These are phyloP conservation scores for Aspergillus proliferans DNA, from an alignment of 2,329 filamentous ascomycete genomes.

Conservation along the genomic window DNA sequence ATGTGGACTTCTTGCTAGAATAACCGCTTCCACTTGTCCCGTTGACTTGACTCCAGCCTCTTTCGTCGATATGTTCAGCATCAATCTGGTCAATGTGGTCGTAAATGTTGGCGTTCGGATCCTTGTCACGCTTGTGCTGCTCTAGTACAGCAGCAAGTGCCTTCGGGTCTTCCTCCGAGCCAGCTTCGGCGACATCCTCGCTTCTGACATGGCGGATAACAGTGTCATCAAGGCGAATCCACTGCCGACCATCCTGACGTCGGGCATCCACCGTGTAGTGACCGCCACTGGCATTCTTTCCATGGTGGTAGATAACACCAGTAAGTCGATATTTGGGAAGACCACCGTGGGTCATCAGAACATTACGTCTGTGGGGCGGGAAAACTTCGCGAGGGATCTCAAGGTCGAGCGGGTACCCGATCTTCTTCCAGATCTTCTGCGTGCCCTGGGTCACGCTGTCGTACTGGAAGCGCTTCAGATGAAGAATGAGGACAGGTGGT, in stretches of 20 bases:
- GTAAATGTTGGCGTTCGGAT: constrained; percentile 63
- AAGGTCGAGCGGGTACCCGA: constrained; percentile 89
- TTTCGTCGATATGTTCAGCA: constrained; percentile 59
- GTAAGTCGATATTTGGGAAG: constrained; percentile 80
- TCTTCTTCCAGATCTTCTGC: constrained; percentile 97
- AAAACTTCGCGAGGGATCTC: constrained; percentile 90
- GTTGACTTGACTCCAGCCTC: constrained; percentile 79
- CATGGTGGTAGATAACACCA: constrained; percentile 93
- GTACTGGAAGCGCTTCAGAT: constrained; percentile 96
- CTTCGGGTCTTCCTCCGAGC: constrained; percentile 71
- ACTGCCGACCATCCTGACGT: constrained; percentile 88
- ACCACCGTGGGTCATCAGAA: constrained; percentile 58
- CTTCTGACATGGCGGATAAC: constrained; percentile 75
- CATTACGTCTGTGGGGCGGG: constrained; percentile 65
- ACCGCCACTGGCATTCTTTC: constrained; percentile 89
- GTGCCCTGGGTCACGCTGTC: constrained; percentile 75
- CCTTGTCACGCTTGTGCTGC: constrained; percentile 52
- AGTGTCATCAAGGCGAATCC: constrained; percentile 94
- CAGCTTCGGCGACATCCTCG: constrained; percentile 83
- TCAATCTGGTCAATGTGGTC: constrained; percentile 60
- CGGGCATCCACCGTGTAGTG: constrained; percentile 98
- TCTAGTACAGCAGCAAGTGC: constrained; percentile 61
- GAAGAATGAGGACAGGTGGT: constrained; percentile 85
- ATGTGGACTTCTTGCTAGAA: constrained; percentile 64
- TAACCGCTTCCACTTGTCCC: constrained; percentile 43